Percentiles rank a stretch among this genome's conserved stretches.
Evolutionary conservation across 768 basidiomycete species (phyloP).

Genomic region (Termitomyces heimii): DNA sequence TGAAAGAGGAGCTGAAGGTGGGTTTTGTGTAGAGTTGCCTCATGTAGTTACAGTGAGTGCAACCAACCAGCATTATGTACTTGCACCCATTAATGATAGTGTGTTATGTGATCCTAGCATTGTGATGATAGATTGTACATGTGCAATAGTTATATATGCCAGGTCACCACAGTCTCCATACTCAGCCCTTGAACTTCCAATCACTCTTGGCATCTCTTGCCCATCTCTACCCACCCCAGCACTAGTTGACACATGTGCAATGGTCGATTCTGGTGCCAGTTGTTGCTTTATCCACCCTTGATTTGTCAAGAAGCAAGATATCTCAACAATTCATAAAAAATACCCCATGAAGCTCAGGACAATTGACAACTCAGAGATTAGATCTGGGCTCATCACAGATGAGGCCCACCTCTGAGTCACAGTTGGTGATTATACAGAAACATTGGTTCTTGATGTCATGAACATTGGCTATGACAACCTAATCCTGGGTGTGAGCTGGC

Average conservation of each 20-base stretch:
- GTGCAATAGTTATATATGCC: too few species aligned
- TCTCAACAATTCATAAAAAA: too few species aligned
- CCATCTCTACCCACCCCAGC: not conserved
- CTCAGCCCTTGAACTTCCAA: too few species aligned
- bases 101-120: too few species aligned
- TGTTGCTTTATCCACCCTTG: not conserved
- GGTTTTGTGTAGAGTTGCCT: not conserved
- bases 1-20: not conserved
- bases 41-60: too few species aligned
- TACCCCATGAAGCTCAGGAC: too few species aligned
- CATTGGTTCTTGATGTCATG: not conserved
- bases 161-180: too few species aligned
- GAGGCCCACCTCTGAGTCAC: not conserved
- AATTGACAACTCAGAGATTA: too few species aligned
- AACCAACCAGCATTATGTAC: too few species aligned
- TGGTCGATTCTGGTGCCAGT: not conserved
- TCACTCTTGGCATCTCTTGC: not conserved
- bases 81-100: too few species aligned
- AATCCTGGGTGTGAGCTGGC: not conserved
- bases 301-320: not conserved
- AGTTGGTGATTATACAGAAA: not conserved
- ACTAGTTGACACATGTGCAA: not conserved
- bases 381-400: not conserved
- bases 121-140: too few species aligned
- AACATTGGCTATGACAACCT: not conserved